Evolutionary conservation across 2,329 filamentous ascomycete species (phyloP), one percentile per base, ranked within the genome.

Genomic region (Hypoxylon sp.): DNA sequence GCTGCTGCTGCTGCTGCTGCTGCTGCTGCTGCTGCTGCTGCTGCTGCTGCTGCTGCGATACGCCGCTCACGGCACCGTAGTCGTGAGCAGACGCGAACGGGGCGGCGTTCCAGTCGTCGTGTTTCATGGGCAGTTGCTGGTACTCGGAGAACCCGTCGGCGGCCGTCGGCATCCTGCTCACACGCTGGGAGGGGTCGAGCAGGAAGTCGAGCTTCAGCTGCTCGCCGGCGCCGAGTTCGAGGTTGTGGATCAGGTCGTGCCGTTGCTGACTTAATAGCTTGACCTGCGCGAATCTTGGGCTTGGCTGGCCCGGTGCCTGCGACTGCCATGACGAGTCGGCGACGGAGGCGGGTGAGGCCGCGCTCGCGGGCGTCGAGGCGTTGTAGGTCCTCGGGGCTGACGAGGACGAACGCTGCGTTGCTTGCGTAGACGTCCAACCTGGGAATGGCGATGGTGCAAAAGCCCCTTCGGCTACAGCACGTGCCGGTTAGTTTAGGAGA

Each of bases 191-290:
- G 27, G 82, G 76, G 56, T 88, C 86, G 1, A 94, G 79, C 1
- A 95, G 78, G 65, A 92, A 93, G 55, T 87, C 88, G 26, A 95
- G 83, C 4, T 87, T 88, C 7, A 93, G 79, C 42, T 87, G 83
- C 69, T 93, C 90, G 20, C 68, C 69, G 1, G 83, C 78, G 2
- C 83, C 82, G 55, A 90, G 76, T 33, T 88, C 83, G 1, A 89
- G 71, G 33, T 81, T 81, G 54, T 87, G 84, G 15, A 78, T 72
- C 46, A 81, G 74, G 17, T 80, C 78, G 24, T 81, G 75, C 5
- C 78, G 77, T 64, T 83, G 83, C 67, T 81, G 81, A 60, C 72
- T 78, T 50, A 77, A 70, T 57, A 70, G 57, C 52, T 67, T 73
- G 54, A 61, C 67, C 48, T 75, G 72, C 31, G 58, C 59, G 53